These are phyloP conservation scores for Monilinia fructicola DNA, from an alignment of 2,329 filamentous ascomycete species.

Conservation along the genomic window DNA sequence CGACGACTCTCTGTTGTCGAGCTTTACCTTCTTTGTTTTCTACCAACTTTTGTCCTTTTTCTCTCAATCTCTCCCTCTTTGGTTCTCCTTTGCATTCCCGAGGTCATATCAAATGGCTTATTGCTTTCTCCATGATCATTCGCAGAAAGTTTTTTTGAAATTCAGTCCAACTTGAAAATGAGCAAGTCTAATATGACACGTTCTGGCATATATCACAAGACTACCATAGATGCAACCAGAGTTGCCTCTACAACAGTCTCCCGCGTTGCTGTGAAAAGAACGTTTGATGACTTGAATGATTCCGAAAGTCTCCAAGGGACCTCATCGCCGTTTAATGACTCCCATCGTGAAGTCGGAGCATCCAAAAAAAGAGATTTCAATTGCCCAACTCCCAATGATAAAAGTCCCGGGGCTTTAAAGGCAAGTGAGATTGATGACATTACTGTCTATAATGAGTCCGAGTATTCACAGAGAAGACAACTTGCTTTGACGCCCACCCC, in stretches of 20 bases:
- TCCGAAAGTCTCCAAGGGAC: background rate
- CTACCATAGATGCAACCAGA: slow-evolving; percentile 32
- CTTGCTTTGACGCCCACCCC: slow-evolving; percentile 56
- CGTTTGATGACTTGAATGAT: slow-evolving; percentile 26
- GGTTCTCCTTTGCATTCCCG: background rate
- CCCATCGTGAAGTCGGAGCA: background rate
- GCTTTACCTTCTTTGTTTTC: background rate
- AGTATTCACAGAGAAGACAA: slow-evolving; percentile 57
- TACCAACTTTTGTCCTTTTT: background rate
- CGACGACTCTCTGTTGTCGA: background rate
- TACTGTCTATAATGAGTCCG: slow-evolving; percentile 41
- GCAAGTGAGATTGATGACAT: slow-evolving; percentile 51
- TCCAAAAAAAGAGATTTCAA: background rate
- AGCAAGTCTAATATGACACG: background rate
- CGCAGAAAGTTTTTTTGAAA: background rate
- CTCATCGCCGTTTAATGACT: background rate
- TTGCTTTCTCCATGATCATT: background rate
- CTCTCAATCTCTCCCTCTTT: background rate
- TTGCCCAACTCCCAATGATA: slow-evolving; percentile 29
- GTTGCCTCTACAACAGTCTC: slow-evolving; percentile 29
- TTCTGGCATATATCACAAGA: slow-evolving; percentile 29
- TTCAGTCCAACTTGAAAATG: background rate
- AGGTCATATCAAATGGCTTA: slow-evolving; percentile 9
- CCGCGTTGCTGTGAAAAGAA: slow-evolving; percentile 33
- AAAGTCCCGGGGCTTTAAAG: slow-evolving; percentile 33